Evolutionary conservation across 345 rosid species (phyloP), one percentile per base, ranked within the genome.

Genomic region (Salix caprea): DNA sequence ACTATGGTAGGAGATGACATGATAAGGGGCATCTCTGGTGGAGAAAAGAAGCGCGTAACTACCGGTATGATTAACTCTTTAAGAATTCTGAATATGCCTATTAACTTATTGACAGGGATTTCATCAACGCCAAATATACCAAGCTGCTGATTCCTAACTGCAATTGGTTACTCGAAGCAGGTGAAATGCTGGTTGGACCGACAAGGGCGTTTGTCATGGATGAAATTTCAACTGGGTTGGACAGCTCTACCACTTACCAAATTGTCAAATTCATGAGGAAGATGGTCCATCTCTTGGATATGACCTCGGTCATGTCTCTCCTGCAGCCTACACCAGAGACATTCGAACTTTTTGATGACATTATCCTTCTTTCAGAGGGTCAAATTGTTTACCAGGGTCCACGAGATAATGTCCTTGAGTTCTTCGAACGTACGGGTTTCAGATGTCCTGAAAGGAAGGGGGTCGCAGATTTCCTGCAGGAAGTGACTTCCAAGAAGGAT

Each of bases 401-500:
- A 1, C 82, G 90, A 12, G 92, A 89, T 34, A 84, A 83, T 1
- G 87, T 90, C 15, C 91, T 92, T 13, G 88, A 90, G 18, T 91
- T 91, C 88, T 92, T 91, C 32, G 89, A 88, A 77, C 78, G 75
- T 74, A 84, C 86, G 86, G 97, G 97, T 13, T 92, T 92, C 89
- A 85, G 83, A 36, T 91, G 96, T 80, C 93, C 96, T 1, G 86
- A 85, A 72, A 88, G 96, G 52, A 91, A 91, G 71, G 94, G 91
- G n/a, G 88, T 86, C 66, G 96, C 94, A 12, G 96, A 91, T 75
- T 91, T 91, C 83, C 80, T 90, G 8, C 96, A 90, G 76, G 96
- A 91, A 81, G 94, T 90, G 12, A 91, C 94, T 42, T 92, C 97
- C 23, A 85, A 77, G 76, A 92, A 90, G 70, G 97, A 92, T 80